These are phyloP conservation scores for Candida sanyaensis DNA, from an alignment of 1,139 yeast species.

Conservation along the genomic window DNA sequence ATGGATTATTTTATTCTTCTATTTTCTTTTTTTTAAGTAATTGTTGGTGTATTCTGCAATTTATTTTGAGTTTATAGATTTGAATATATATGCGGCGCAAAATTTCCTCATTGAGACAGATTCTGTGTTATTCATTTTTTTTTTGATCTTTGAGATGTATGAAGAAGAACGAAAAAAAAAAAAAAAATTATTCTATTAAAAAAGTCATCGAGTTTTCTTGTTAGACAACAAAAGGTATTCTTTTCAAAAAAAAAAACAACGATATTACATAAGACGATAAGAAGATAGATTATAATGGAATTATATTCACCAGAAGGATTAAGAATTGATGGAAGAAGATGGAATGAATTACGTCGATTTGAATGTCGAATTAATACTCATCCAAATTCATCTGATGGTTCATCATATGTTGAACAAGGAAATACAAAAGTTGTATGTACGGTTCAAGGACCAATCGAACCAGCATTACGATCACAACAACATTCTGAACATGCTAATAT, in stretches of 20 bases:
- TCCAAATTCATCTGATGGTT: constrained; percentile 87
- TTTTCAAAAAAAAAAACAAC: no score
- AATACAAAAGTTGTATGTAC: constrained; percentile 85
- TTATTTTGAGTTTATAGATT: constrained; percentile 45
- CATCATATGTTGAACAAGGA: constrained; percentile 91
- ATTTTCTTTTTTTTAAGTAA: constrained; percentile 69
- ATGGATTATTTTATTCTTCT: constrained; percentile 61
- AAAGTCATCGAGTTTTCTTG: no score
- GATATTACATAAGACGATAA: neutral
- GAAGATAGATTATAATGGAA: constrained; percentile 42
- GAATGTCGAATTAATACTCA: constrained; percentile 84
- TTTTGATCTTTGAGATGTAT: no score
- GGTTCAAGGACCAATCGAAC: constrained; percentile 91
- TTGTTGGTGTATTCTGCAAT: constrained; percentile 60
- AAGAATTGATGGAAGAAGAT: constrained; percentile 89
- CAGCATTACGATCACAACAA: constrained; percentile 51
- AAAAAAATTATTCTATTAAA: no score
- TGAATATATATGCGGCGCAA: neutral
- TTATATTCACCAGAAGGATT: constrained; percentile 93
- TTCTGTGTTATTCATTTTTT: no score
- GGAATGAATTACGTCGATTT: constrained; percentile 88
- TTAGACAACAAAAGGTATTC: neutral
- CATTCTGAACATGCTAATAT: constrained; percentile 54
- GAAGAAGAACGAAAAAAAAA: no score
- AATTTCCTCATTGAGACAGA: constrained; percentile 1